Evolutionary conservation across 1,139 yeast species (phyloP), one percentile per base, ranked within the genome.

Genomic region (Pichia sp.): DNA sequence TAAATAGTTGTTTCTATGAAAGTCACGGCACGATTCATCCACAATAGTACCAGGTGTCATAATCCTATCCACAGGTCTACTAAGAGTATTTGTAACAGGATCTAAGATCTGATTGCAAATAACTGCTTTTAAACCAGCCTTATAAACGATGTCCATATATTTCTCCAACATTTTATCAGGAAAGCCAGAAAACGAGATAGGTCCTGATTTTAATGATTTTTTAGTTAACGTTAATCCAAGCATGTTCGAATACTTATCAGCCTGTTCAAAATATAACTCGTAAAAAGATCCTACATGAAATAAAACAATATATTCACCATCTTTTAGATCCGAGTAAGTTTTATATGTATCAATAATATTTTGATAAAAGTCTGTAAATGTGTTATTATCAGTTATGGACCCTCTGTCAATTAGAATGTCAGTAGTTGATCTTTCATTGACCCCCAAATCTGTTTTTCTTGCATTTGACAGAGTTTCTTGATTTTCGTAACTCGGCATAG

Each of bases 21-120:
- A 78, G 57, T 89, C 84, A 55, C 92, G 68, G 52, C 90, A 83
- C 1, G 86, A 78, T 55, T 92, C 97, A 56, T 87, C 96, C 11
- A 90, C 76, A 42, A 92, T 73, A 0, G 97, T 92, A 1, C 99
- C 98, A 0, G 97, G 97, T 0, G 97, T 83, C 2, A 92, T 78
- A 7, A 90, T 79, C 39, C 97, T 70, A 5, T 89, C 75, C 0
- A 94, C 78, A 34, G 84, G 80, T 36, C 99, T 68, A 44, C 75
- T 78, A 35, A 81, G 74, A 29, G 71, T 71, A 50, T 63, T 65
- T n/a, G 56, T 44, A 7, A 63, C 55, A 2, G 69, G 64, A 27
- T 55, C 55, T 20, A 39, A 39, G 47, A 68, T 74, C 59, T 89
- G 97, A 48, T 89, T 95, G 22, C 87, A 77, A 22, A 90, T 72